Evolutionary conservation across 1,139 yeast species (phyloP), one percentile per base, ranked within the genome.

Genomic region (Candida anutae): DNA sequence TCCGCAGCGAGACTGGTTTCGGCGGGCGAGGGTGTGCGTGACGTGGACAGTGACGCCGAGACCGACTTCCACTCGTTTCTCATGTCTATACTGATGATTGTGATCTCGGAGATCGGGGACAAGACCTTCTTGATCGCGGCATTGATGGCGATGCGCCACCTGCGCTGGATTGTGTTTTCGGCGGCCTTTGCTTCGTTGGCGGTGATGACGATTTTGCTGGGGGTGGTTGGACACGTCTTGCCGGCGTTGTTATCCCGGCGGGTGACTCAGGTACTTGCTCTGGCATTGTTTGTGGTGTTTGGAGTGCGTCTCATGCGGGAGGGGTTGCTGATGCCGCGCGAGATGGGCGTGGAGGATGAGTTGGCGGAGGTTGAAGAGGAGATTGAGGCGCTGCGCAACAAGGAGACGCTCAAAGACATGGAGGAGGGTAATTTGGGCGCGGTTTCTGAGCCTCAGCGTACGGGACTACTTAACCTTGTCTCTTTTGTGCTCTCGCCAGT

Each of bases 361-460:
- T 60, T 93, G 62, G 94, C 94, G 15, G 98, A 90, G 52, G 98
- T 90, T 14, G 97, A 90, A 56, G 94, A 84, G 43, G 98, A 90
- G 53, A 74, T 90, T 39, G 84, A 81, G 25, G 67, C 77, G 17
- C 63, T 67, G 24, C 77, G 77, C 38, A 51, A 77, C 36, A 72
- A 73, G 42, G 45, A 56, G 16, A 65, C 69, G 27, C 50, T 71
- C 51, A 67, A 71, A 27, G 62, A 65, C 29, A 49, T 75, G 14
- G 95, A 84, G 53, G 58, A 67, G 22, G 87, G 84, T 17, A 6
- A n/a, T 10, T 5, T 12, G 16, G 19, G 21, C 10, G 28, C 31
- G 9, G 5, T 13, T 5, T 26, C 43, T 8, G 20, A 32, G 15
- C 29, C 31, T 12, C 63, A 60, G 33, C 25, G 77, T 21, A 54